phyloP scores from a whole-genome alignment of 208 protist genomes.

The Crithidia sp. region DNA sequence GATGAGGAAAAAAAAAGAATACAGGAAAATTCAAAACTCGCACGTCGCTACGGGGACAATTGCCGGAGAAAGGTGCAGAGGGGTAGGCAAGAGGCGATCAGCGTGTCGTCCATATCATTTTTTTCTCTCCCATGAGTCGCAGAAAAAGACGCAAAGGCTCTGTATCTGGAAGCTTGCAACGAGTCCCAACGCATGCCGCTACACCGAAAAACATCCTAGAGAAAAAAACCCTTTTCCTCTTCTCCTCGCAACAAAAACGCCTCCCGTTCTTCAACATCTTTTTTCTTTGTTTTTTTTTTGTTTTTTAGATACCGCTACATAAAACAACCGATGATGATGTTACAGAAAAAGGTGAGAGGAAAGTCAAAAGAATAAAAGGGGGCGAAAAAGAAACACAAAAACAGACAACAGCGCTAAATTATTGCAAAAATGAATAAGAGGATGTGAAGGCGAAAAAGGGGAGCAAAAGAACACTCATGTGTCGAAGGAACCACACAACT shows the following conservation, averaged over 20 bases:
- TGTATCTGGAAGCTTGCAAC: too few species aligned
- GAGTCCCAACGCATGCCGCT: too few species aligned
- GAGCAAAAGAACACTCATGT: too few species aligned
- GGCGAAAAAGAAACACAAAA: neutral
- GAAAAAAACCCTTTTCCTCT: neutral
- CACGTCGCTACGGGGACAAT: too few species aligned
- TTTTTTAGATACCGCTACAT: neutral
- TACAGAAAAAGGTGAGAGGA: neutral
- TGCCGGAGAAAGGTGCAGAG: too few species aligned
- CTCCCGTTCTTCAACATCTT: neutral
- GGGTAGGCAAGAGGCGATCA: too few species aligned
- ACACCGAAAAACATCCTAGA: constrained; percentile 2
- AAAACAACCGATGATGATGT: neutral
- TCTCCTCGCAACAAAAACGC: too few species aligned
- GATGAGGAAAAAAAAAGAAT: neutral
- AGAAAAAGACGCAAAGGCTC: too few species aligned
- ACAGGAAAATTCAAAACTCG: neutral
- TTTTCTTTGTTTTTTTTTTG: constrained; percentile 2
- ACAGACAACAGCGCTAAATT: constrained; percentile 2
- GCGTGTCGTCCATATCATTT: too few species aligned
- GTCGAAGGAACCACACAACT: too few species aligned
- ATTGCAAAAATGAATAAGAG: neutral
- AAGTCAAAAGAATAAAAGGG: neutral
- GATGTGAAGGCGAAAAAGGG: neutral
- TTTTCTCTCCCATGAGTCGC: too few species aligned